phyloP scores from a whole-genome alignment of 2,329 filamentous ascomycete genomes.

The Trichothecium roseum region DNA sequence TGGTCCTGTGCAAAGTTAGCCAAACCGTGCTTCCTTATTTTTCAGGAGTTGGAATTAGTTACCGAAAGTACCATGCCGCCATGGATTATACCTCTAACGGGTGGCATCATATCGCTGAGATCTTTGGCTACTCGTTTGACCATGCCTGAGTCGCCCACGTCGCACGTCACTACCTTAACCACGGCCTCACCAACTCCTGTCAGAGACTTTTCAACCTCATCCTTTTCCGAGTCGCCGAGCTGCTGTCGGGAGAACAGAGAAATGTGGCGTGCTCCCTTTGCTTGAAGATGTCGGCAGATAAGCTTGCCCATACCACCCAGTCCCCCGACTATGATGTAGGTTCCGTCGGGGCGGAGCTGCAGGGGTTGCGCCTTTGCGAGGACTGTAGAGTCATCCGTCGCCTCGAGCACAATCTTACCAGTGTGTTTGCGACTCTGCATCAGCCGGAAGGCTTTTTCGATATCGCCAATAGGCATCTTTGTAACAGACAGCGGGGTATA shows the following conservation, averaged over 20 bases:
- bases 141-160: too few species aligned
- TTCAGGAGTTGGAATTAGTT: too few species aligned
- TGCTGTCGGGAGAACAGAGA: conserved; percentile 32
- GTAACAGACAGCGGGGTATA: too few species aligned
- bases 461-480: conserved; percentile 4
- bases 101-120: too few species aligned
- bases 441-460: conserved; percentile 9
- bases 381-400: conserved; percentile 5
- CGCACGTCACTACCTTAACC: too few species aligned
- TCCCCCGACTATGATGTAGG: conserved; percentile 13
- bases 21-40: too few species aligned
- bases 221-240: too few species aligned
- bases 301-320: conserved; percentile 12
- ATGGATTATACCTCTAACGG: conserved; percentile 27
- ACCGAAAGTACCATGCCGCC: conserved; percentile 26
- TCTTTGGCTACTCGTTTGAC: too few species aligned
- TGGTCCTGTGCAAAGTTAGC: neutral
- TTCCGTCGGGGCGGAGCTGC: conserved; percentile 2
- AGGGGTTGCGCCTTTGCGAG: neutral
- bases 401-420: conserved; percentile 10
- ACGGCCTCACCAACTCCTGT: too few species aligned
- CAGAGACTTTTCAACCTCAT: too few species aligned
- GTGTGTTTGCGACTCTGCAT: conserved; percentile 9
- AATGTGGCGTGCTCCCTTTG: too few species aligned
- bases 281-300: too few species aligned